These are phyloP conservation scores for Penicillium turbatum DNA, from an alignment of 495 filamentous ascomycete genomes.

Conservation along the genomic window DNA sequence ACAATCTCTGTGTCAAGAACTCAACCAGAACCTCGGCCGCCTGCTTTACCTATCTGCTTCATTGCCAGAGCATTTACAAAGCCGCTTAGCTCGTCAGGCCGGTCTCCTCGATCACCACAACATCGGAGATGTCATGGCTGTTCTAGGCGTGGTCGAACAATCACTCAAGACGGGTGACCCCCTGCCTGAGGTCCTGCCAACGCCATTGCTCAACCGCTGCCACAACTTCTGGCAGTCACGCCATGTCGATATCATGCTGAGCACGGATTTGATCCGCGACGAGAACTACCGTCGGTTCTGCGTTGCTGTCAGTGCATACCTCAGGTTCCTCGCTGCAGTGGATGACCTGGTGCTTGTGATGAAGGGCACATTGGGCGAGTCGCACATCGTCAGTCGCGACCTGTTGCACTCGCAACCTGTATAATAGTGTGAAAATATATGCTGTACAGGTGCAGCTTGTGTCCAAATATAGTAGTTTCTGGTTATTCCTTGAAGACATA, in stretches of 20 bases:
- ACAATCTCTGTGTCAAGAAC: slow-evolving; percentile 31
- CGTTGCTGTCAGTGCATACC: slow-evolving; percentile 36
- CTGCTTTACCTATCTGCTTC: slow-evolving; percentile 35
- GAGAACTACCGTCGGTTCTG: slow-evolving; percentile 40
- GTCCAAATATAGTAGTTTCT: background rate
- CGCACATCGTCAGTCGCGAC: slow-evolving; percentile 34
- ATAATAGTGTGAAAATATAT: slow-evolving; percentile 1
- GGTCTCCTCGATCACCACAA: slow-evolving; percentile 37
- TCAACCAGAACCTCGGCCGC: slow-evolving; percentile 35
- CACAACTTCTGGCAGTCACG: slow-evolving; percentile 29
- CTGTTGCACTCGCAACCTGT: slow-evolving; percentile 17
- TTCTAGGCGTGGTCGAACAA: slow-evolving; percentile 38
- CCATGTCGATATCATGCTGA: slow-evolving; percentile 22
- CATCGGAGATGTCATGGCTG: slow-evolving; percentile 43
- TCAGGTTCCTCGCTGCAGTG: slow-evolving; percentile 33
- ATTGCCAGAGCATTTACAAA: slow-evolving; percentile 29
- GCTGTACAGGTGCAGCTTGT: background rate
- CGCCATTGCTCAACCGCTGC: slow-evolving; percentile 34
- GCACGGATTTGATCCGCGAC: slow-evolving; percentile 30
- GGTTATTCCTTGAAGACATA: no score
- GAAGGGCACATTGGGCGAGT: slow-evolving; percentile 40
- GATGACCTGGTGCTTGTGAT: slow-evolving; percentile 43
- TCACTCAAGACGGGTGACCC: slow-evolving; percentile 40
- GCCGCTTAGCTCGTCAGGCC: slow-evolving; percentile 22
- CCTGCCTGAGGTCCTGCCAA: slow-evolving; percentile 40